Conservation (phyloP, 441 rosid species). For the Lepidium campestre region DNA sequence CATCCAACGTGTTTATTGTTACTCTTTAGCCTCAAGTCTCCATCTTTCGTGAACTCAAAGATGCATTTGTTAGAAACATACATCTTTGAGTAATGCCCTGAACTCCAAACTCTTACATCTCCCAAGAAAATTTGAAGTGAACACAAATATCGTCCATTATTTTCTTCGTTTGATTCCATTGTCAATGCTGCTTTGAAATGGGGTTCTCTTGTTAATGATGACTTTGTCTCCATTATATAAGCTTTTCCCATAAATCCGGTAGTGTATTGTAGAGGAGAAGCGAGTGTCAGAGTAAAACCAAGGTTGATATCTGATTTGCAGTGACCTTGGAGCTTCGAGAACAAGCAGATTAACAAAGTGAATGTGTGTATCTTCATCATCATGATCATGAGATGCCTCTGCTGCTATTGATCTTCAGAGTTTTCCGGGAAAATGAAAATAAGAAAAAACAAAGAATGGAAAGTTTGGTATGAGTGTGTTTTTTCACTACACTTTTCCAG, state of each 20-base stretch:
- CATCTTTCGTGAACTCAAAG: constrained; percentile 54
- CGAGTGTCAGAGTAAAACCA: constrained; percentile 44
- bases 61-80: constrained; percentile 48
- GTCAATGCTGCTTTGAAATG: constrained; percentile 58
- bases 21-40: constrained; percentile 71
- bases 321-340: constrained; percentile 21
- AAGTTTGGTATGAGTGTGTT: constrained; percentile 28
- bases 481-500: constrained; percentile 26
- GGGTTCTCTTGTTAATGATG: constrained; percentile 30
- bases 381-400: not conserved
- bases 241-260: constrained; percentile 65
- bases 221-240: constrained; percentile 43
- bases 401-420: not conserved
- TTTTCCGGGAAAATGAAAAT: constrained; percentile 17
- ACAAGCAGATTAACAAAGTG: constrained; percentile 23
- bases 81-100: constrained; percentile 72
- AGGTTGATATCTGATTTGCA: constrained; percentile 47
- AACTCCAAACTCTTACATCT: constrained; percentile 84
- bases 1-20: constrained; percentile 47
- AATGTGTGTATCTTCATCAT: constrained; percentile 41
- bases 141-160: constrained; percentile 47
- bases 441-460: constrained; percentile 17
- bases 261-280: constrained; percentile 46
- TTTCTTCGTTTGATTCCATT: constrained; percentile 39
- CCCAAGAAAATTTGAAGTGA: constrained; percentile 70